Evolutionary conservation across 306 rosid species (phyloP).

Genomic region (Cajanus cajan): DNA sequence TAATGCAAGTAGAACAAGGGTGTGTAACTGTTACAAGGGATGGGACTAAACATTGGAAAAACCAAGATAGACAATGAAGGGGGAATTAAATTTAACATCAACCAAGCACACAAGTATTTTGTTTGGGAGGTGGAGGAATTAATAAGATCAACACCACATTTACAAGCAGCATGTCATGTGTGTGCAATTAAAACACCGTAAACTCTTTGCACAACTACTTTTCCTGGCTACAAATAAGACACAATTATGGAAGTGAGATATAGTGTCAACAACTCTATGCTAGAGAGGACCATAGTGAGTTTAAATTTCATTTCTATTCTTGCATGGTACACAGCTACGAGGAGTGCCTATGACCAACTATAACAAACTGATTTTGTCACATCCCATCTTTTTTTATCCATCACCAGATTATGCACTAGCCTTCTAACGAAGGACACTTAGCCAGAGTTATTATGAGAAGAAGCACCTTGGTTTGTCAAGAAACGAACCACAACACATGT

Average conservation of each 20-base stretch:
- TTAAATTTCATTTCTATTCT: constrained; percentile 33
- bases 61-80: neutral
- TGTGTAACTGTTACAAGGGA: neutral
- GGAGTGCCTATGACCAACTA: constrained; percentile 45
- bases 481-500: constrained; percentile 94
- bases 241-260: constrained; percentile 34
- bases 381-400: constrained; percentile 22
- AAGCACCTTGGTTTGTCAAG: constrained; percentile 61
- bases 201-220: constrained; percentile 37
- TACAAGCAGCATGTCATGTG: constrained; percentile 35
- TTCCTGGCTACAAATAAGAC: constrained; percentile 43
- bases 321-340: constrained; percentile 49
- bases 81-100: neutral
- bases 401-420: neutral
- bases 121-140: constrained; percentile 3
- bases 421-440: constrained; percentile 22
- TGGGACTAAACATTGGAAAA: neutral
- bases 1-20: constrained; percentile 14
- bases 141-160: constrained; percentile 33
- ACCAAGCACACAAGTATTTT: neutral
- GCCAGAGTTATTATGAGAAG: constrained; percentile 56
- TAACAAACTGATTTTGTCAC: constrained; percentile 30
- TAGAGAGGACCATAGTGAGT: constrained; percentile 43
- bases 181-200: constrained; percentile 28
- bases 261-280: constrained; percentile 37